Percentiles rank a stretch among this genome's conserved stretches.
These are phyloP conservation scores for Schoenoplectus tabernaemontani DNA, from an alignment of 202 grass and related monocot species.

Conservation along the genomic window DNA sequence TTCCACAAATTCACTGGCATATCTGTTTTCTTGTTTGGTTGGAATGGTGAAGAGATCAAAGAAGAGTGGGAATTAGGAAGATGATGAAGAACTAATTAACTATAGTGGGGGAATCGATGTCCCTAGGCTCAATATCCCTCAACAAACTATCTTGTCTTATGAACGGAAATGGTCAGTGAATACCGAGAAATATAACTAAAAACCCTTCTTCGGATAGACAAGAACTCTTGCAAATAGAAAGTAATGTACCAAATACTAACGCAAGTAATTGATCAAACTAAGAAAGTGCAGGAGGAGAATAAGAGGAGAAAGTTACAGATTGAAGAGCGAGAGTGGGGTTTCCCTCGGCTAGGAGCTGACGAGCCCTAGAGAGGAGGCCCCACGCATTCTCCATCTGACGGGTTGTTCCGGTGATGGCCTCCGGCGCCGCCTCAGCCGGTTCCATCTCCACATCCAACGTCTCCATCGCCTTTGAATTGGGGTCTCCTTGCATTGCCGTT, in stretches of 20 bases:
- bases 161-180: neutral
- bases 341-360: slow-evolving; percentile 54
- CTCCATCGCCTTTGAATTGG: slow-evolving; percentile 30
- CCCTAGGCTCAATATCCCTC: neutral
- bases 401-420: no score
- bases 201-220: neutral
- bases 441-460: slow-evolving; percentile 60
- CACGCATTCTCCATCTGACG: slow-evolving; percentile 27
- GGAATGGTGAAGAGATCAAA: neutral
- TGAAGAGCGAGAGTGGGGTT: slow-evolving; percentile 77
- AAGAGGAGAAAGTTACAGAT: slow-evolving; percentile 34
- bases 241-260: neutral
- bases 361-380: slow-evolving; percentile 58
- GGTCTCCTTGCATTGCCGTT: neutral
- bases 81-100: neutral
- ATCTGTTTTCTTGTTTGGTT: neutral
- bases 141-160: no score
- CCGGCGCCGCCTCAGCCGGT: slow-evolving; percentile 1
- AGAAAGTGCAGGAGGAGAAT: neutral
- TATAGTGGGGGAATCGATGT: neutral
- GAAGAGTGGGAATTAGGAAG: neutral
- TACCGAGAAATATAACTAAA: neutral
- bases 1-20: neutral
- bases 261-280: neutral
- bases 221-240: neutral